phyloP scores from a whole-genome alignment of 495 filamentous ascomycete species.

The Penicillium bovifimosum region DNA sequence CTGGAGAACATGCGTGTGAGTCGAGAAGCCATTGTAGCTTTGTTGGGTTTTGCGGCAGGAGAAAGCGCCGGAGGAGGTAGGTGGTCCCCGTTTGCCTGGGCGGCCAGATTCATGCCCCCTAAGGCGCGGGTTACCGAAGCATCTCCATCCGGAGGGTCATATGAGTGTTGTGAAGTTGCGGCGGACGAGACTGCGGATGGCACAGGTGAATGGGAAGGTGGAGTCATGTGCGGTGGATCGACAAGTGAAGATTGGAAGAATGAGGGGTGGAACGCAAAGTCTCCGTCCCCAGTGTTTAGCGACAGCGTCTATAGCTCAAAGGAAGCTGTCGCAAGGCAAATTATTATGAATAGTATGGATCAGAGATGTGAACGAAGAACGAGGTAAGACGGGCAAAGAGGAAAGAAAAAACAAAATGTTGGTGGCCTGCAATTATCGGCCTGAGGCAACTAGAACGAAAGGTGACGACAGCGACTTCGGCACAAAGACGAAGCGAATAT shows the following conservation, averaged over 20 bases:
- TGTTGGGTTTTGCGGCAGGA: conserved; percentile 36
- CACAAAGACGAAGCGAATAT: conserved; percentile 8
- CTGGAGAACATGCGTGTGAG: conserved; percentile 57
- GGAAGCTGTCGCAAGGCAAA: conserved; percentile 15
- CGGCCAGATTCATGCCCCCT: conserved; percentile 44
- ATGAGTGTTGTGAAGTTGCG: conserved; percentile 37
- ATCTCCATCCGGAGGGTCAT: conserved; percentile 40
- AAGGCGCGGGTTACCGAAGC: conserved; percentile 42
- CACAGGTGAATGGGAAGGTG: conserved; percentile 39
- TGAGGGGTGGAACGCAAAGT: conserved; percentile 5
- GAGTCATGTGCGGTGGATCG: conserved; percentile 44
- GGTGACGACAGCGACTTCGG: conserved; percentile 31
- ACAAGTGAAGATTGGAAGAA: conserved; percentile 3
- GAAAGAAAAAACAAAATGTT: conserved; percentile 14
- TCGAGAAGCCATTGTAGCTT: conserved; percentile 52
- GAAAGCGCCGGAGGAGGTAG: conserved; percentile 25
- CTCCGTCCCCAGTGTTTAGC: conserved; percentile 12
- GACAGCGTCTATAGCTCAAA: conserved; percentile 20
- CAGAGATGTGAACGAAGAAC: conserved; percentile 9
- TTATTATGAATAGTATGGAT: conserved; percentile 1
- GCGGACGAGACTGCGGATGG: conserved; percentile 44
- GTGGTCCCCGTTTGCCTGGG: conserved; percentile 30
- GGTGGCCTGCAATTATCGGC: conserved; percentile 21
- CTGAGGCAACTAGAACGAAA: conserved; percentile 30
- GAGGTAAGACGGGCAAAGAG: conserved; percentile 21